Evolutionary conservation across 345 rosid genomes (phyloP), one percentile per base, ranked within the genome.

Genomic region (Litchi chinensis): DNA sequence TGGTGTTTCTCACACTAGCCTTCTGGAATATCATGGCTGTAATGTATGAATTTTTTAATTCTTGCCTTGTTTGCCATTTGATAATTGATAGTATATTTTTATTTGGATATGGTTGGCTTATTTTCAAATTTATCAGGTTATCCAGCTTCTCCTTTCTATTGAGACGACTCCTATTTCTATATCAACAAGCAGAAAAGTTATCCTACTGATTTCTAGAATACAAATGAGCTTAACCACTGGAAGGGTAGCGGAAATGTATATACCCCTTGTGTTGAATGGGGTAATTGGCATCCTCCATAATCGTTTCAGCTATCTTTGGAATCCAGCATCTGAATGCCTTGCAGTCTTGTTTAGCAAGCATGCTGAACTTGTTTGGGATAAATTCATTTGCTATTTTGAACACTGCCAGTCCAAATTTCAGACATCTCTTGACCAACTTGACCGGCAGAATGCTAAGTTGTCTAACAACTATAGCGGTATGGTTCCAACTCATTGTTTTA

Each of bases 241-340:
- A 83, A 90, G 89, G 87, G 82, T 96, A 81, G 76, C 87, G 73
- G 89, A 82, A 77, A 64, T 79, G 56, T 91, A 93, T 88, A 40
- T 87, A 28, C 88, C 91, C 67, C 81, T 86, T 46, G 73, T 91
- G 79, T 88, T 94, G 85, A 90, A 88, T 85, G 97, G 92, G 71
- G 41, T 93, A 72, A 80, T 93, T 75, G 99, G 98, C 76, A 80
- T 94, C 26, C 89, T 92, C 76, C 88, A 94, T 83, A 93, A 84
- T 81, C 87, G 92, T 74, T 92, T 90, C 79, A 85, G 86, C 82
- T 79, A 75, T 76, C 73, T 91, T 77, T 93, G 99, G 95, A 82
- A 70, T 79, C 89, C 91, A 62, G 91, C 90, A 65, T 85, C 92
- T 26, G 92, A 93, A 73, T 96, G 99, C 85, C 93, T 94, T 80